phyloP scores from a whole-genome alignment of 768 basidiomycete genomes.

The Leccinum subtestaceum region DNA sequence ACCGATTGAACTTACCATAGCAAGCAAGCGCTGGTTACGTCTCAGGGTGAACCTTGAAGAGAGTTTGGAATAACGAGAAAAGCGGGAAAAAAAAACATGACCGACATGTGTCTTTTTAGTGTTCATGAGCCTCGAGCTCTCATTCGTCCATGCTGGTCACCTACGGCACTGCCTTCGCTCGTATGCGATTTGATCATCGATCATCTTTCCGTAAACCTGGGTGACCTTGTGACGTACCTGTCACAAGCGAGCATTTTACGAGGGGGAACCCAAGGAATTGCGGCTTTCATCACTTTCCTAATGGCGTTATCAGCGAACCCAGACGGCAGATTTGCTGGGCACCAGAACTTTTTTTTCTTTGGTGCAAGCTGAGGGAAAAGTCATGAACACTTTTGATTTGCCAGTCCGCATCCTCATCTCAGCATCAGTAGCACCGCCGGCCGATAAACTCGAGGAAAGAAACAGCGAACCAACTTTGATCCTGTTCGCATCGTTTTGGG shows the following conservation, averaged over 20 bases:
- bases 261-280: conserved; percentile 8
- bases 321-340: conserved; percentile 11
- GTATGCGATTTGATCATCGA: conserved; percentile 8
- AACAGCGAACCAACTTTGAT: conserved; percentile 2
- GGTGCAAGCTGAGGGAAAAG: neutral
- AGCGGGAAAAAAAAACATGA: conserved; percentile 7
- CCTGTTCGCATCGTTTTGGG: neutral
- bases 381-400: conserved; percentile 2
- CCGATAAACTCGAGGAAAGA: neutral
- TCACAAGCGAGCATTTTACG: conserved; percentile 11
- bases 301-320: conserved; percentile 19
- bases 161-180: conserved; percentile 20
- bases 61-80: neutral
- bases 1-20: conserved; percentile 1
- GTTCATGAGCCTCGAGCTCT: neutral
- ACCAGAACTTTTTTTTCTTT: conserved; percentile 1
- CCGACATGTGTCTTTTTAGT: neutral
- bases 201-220: conserved; percentile 14
- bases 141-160: neutral
- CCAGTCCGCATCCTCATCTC: conserved; percentile 9
- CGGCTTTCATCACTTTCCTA: conserved; percentile 13
- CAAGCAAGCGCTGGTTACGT: conserved; percentile 7
- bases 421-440: neutral
- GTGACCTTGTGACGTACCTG: conserved; percentile 13
- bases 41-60: conserved; percentile 5